phyloP scores from a whole-genome alignment of 2,329 filamentous ascomycete species.

The Cordyceps javanica region DNA sequence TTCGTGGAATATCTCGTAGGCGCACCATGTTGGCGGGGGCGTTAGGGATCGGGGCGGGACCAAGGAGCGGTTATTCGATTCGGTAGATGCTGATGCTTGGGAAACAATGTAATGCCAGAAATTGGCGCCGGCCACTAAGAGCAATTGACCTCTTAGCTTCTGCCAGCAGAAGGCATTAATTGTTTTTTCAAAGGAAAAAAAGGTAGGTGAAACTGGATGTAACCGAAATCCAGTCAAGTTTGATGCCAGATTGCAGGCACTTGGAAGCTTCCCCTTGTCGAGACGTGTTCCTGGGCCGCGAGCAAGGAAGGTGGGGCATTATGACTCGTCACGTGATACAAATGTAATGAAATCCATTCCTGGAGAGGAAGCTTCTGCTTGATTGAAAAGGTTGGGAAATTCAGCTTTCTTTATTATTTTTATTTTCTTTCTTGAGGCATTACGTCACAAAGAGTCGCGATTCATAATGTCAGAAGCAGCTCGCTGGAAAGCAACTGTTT shows the following conservation, averaged over 20 bases:
- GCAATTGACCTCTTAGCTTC: constrained; percentile 22
- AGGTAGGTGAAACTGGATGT: constrained; percentile 13
- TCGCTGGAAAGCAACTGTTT: constrained; percentile 85
- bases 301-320: constrained; percentile 3
- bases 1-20: constrained; percentile 92
- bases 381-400: neutral
- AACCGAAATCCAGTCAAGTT: constrained; percentile 20
- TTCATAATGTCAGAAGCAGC: constrained; percentile 68
- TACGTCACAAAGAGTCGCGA: neutral
- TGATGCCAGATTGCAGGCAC: constrained; percentile 42
- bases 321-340: constrained; percentile 22
- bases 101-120: constrained; percentile 16
- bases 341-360: neutral
- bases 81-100: constrained; percentile 14
- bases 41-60: constrained; percentile 20
- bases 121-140: constrained; percentile 17
- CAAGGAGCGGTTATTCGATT: constrained; percentile 14
- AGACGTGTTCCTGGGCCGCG: constrained; percentile 12
- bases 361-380: neutral
- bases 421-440: neutral
- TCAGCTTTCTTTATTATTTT: neutral
- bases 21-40: constrained; percentile 68
- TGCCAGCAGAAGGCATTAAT: constrained; percentile 24
- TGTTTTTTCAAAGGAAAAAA: constrained; percentile 8
- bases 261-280: constrained; percentile 23